These are phyloP conservation scores for Zygosaccharomyces lentus DNA, from an alignment of 805 yeast genomes.

Conservation along the genomic window DNA sequence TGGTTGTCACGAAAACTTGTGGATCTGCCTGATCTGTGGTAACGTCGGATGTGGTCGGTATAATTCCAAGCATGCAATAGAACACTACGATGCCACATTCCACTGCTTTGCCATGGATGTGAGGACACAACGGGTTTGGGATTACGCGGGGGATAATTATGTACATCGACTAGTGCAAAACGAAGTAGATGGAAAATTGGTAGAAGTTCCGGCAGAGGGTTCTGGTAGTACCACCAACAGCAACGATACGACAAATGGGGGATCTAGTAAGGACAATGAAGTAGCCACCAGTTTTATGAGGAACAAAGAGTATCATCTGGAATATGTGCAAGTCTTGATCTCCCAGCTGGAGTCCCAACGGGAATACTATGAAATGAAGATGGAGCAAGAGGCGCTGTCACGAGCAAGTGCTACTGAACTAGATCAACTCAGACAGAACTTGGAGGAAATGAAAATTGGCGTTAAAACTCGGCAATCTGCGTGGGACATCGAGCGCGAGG, in stretches of 20 bases:
- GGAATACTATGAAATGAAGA: constrained; percentile 65
- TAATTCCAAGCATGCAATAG: constrained; percentile 77
- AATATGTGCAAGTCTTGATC: constrained; percentile 72
- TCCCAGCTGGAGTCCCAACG: constrained; percentile 84
- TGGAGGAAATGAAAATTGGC: constrained; percentile 17
- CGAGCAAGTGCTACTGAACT: constrained; percentile 17
- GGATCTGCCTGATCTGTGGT: constrained; percentile 91
- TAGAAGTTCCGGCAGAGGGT: constrained; percentile 55
- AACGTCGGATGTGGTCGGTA: constrained; percentile 90
- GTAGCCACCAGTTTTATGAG: constrained; percentile 27
- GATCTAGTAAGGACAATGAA: constrained; percentile 15
- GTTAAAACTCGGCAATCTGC: constrained; percentile 18
- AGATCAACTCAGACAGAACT: constrained; percentile 16
- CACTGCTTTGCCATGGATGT: constrained; percentile 93
- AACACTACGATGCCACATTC: constrained; percentile 69
- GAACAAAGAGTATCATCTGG: constrained; percentile 62
- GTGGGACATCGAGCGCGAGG: constrained; percentile 14
- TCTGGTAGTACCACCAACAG: constrained; percentile 6
- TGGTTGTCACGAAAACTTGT: constrained; percentile 54
- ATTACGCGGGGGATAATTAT: constrained; percentile 84
- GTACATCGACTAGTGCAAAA: constrained; percentile 83
- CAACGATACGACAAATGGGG: constrained; percentile 11
- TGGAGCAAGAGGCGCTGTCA: constrained; percentile 34
- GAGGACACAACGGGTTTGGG: constrained; percentile 85
- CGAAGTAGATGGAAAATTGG: constrained; percentile 84